Evolutionary conservation across 225 moss, liverwort and hornwort species (phyloP).

Genomic region (Polytrichum commune): DNA sequence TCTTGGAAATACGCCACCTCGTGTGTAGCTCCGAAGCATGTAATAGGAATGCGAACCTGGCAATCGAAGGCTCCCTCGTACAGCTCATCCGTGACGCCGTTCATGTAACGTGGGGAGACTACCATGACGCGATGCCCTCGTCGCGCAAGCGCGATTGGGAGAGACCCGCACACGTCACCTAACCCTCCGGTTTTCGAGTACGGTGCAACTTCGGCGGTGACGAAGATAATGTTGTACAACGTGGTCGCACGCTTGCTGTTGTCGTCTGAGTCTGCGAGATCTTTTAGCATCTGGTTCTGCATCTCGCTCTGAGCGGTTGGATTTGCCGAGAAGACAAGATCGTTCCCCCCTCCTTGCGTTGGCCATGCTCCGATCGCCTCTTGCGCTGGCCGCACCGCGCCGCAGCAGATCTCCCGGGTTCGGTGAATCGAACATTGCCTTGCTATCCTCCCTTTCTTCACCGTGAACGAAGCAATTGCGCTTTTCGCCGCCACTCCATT

Average conservation of each 20-base stretch:
- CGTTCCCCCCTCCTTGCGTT: slow-evolving; percentile 11
- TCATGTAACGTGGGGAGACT: slow-evolving; percentile 86
- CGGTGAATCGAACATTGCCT: slow-evolving; percentile 2
- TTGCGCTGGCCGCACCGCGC: slow-evolving; percentile 25
- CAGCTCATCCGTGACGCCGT: slow-evolving; percentile 60
- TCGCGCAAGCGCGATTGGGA: slow-evolving; percentile 83
- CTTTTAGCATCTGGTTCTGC: slow-evolving; percentile 48
- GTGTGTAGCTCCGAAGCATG: slow-evolving; percentile 74
- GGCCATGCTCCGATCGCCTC: slow-evolving; percentile 44
- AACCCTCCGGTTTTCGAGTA: slow-evolving; percentile 96
- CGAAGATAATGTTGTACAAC: slow-evolving; percentile 80
- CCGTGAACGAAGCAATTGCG: background rate
- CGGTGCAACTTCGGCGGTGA: slow-evolving; percentile 84
- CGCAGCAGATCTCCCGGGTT: slow-evolving; percentile 22
- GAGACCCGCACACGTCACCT: slow-evolving; percentile 88
- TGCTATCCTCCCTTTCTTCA: slow-evolving; percentile 4
- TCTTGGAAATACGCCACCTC: slow-evolving; percentile 96
- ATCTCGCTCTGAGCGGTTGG: slow-evolving; percentile 33
- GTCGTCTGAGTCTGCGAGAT: slow-evolving; percentile 38
- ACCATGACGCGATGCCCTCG: slow-evolving; percentile 98
- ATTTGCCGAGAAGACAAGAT: slow-evolving; percentile 21
- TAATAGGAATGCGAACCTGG: slow-evolving; percentile 74
- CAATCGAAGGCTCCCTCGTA: slow-evolving; percentile 79
- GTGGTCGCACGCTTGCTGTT: slow-evolving; percentile 58
- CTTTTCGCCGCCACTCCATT: background rate